Evolutionary conservation across 208 protist genomes (phyloP), one percentile per base, ranked within the genome.

Genomic region (Wallacemonas collosoma): DNA sequence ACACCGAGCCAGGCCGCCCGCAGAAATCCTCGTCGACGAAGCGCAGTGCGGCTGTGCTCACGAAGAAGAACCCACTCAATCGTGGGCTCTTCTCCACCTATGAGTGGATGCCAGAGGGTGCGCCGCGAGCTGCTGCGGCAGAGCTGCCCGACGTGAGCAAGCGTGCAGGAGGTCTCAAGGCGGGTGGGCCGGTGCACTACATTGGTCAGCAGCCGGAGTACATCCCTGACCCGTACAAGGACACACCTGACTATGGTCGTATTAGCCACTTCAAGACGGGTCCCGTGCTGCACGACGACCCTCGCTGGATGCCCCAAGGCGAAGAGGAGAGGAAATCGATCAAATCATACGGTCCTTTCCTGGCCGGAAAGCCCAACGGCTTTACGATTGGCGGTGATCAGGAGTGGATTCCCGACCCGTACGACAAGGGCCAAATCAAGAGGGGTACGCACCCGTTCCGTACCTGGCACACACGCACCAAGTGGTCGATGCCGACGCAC

Each of bases 391-490:
- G 85, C 53, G 87, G 84, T 38, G 86, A 92, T 60, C 70, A 81
- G 61, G 88, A 94, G 79, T 93, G 88, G 87, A 91, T 95, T 50
- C 93, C 93, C 2, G 90, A 97, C 72, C 93, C 93, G 62, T 90
- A 92, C 55, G 71, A 88, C 69, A 84, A 91, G 68, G 80, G 68
- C 9, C 50, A 68, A 36, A 81, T 97, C 51, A 86, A 87, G 72
- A 82, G 79, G 65, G 60, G 82, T 3, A 61, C 74, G 17, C 76
- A 86, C 39, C 93, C 90, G 11, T 94, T 97, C 81, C 82, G 87
- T 39, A 97, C 90, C 44, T 97, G 90, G 89, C 88, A 97, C 78
- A 97, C 93, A 11, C 73, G 82, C 51, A 93, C 89, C 57, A 97
- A 97, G 78, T 93, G 84, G 82, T 93, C 86, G 40, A 95, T 95